Base-by-base conservation (phyloP, 1,284 basidiomycete genomes). In the Sanghuangporus sanghuang region DNA sequence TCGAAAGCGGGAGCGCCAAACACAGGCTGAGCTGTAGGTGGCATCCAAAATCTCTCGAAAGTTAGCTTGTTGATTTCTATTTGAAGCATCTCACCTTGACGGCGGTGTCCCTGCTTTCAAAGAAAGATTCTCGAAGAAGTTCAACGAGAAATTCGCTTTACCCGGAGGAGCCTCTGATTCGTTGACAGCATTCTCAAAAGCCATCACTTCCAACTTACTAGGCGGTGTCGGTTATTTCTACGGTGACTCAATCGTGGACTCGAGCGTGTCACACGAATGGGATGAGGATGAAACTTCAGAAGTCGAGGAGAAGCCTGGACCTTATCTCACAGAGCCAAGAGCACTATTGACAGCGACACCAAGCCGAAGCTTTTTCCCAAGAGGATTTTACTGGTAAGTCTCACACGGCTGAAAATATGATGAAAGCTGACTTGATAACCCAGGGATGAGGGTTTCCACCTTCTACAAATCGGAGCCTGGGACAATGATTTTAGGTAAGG, bases 391-490 rank as follows among this genome's bases (percentile, higher is more conserved):
- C 75, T 98, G 95, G 93, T 91, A 73, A 46, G 77, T 61, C 3
- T 44, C 21, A 52, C 6, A 23, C 8, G 27, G n/a, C 21, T 39
- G 6, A 36, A 36, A 57, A 56, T 65, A 54, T 36, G 53, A 18
- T 36, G 32, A 36, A 38, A n/a, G 18, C 27, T 35, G n/a, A 54
- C 53, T 38, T 18, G 16, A 14, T 6, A 16, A 35, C 16, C 11
- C 68, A 92, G 90, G 93, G 95, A 98, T 72, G 95, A 98, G 76
- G 95, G 95, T 1, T 98, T 98, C 80, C 96, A 98, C 74, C 76
- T 97, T 38, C 77, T 94, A 48, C 89, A 95, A 69, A 92, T 98
- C 53, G 93, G 93, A 21, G 85, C 87, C 68, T 96, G 91, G 91
- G 96, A 98, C 71, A 93, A 90, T 65, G 93, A 94, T 70, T 85